Evolutionary conservation across 108 stramenopile species (phyloP), one percentile per base, ranked within the genome.

Genomic region (Cyclostephanos tholiformis): DNA sequence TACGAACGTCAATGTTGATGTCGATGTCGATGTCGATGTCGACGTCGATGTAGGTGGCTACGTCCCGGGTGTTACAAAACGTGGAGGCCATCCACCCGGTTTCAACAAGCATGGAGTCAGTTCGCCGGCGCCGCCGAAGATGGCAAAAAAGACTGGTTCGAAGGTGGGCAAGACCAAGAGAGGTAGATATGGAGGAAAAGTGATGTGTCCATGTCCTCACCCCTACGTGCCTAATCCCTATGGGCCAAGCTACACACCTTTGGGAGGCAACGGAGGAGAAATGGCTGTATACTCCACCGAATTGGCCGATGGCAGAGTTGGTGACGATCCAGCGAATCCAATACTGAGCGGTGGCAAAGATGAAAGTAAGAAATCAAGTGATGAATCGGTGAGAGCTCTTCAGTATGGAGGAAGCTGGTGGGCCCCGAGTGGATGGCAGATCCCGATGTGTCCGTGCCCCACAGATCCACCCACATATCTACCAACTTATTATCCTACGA

Each of bases 341-440:
- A 11, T 62, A 62, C 36, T 62, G 61, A 62, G 61, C 61, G 36
- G 61, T 38, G 61, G 61, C 36, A 62, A 62, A 38, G 39, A 38
- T 22, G 36, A 38, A 16, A n/a, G 9, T 22, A 62, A 19, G 20
- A 62, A 60, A 55, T 27, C 53, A 1, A 26, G 23, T 27, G 26
- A 16, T 27, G 25, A 55, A 55, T 0, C 14, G 44, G 44, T 46
- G 14, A 46, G 44, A 46, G 44, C 44, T 16, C 44, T 46, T 3
- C 44, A 46, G 3, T 46, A 46, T 46, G 44, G 26, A 16, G 44
- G 26, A 26, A 25, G 25, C 53, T 27, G 26, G 25, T 25, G 53
- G 26, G 53, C 53, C 23, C 53, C 26, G 22, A 55, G 26, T 26
- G 25, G 53, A 55, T 55, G 53, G 26, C 44, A 55, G 9, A 19